Evolutionary conservation across 306 rosid genomes (phyloP).

Genomic region (Lathyrus sativus): DNA sequence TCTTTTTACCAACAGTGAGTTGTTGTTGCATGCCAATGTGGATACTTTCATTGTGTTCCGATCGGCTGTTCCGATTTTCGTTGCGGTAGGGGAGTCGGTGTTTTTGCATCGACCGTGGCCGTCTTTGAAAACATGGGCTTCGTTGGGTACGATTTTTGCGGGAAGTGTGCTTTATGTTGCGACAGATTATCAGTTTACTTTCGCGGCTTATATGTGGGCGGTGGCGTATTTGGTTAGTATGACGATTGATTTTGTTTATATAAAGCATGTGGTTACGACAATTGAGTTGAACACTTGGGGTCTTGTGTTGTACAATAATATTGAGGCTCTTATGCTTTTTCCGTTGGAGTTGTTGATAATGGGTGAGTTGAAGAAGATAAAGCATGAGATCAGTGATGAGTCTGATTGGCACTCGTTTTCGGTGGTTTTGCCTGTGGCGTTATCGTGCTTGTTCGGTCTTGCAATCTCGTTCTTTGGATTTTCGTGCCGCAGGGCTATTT

Average conservation of each 20-base stretch:
- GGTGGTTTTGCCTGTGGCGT: constrained; percentile 68
- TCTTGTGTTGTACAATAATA: constrained; percentile 77
- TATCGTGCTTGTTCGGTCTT: constrained; percentile 75
- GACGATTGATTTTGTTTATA: constrained; percentile 84
- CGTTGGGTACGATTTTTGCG: constrained; percentile 68
- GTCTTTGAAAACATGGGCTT: constrained; percentile 61
- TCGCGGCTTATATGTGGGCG: constrained; percentile 82
- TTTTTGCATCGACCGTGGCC: constrained; percentile 88
- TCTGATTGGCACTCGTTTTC: constrained; percentile 69
- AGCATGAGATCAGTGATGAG: constrained; percentile 69
- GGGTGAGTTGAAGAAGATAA: constrained; percentile 80
- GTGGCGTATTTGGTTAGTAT: constrained; percentile 76
- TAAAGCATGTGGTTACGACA: constrained; percentile 84
- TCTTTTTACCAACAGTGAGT: constrained; percentile 83
- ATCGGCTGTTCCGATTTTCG: constrained; percentile 74
- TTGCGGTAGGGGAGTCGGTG: constrained; percentile 83
- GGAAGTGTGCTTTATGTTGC: constrained; percentile 76
- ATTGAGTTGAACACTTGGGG: constrained; percentile 85
- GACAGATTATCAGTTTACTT: constrained; percentile 78
- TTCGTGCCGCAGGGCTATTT: constrained; percentile 82
- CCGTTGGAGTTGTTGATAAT: constrained; percentile 74
- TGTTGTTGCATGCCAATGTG: constrained; percentile 85
- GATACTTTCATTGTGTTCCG: constrained; percentile 87
- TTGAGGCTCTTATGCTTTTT: constrained; percentile 81
- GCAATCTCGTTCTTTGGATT: constrained; percentile 87